A percentile compares a stretch with the other conserved stretches of the same genome.
Conservation (phyloP, 495 filamentous ascomycete species). For the Penicillium turbatum region DNA sequence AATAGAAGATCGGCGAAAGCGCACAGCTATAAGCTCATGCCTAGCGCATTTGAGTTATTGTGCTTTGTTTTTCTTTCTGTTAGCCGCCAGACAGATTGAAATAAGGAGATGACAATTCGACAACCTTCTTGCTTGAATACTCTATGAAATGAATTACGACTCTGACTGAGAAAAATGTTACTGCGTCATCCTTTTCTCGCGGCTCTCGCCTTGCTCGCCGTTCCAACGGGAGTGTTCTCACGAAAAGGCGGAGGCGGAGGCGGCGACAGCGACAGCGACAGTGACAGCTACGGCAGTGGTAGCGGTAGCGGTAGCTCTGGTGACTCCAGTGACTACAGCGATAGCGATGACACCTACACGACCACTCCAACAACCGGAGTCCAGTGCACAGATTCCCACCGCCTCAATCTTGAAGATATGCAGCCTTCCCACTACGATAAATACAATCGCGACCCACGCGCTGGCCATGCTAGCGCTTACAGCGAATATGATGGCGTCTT, state of each 20-base stretch:
- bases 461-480: not conserved
- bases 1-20: not conserved
- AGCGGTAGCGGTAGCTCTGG: not conserved
- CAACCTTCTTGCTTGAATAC: not conserved
- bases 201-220: not conserved
- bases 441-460: not conserved
- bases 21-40: not conserved
- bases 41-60: not conserved
- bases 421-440: not conserved
- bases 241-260: not conserved
- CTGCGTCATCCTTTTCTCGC: not conserved
- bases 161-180: not conserved
- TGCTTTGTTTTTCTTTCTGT: not conserved
- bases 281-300: not conserved
- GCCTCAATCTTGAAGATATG: not conserved
- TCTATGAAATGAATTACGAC: not conserved
- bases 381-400: not conserved
- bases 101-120: not conserved
- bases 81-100: not conserved
- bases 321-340: not conserved
- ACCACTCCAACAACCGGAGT: not conserved
- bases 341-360: not conserved
- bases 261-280: not conserved
- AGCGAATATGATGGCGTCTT: slow-evolving; percentile 1
- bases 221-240: not conserved